Conservation (phyloP, 2,329 filamentous ascomycete species). For the Alternaria hordeiaustralica region DNA sequence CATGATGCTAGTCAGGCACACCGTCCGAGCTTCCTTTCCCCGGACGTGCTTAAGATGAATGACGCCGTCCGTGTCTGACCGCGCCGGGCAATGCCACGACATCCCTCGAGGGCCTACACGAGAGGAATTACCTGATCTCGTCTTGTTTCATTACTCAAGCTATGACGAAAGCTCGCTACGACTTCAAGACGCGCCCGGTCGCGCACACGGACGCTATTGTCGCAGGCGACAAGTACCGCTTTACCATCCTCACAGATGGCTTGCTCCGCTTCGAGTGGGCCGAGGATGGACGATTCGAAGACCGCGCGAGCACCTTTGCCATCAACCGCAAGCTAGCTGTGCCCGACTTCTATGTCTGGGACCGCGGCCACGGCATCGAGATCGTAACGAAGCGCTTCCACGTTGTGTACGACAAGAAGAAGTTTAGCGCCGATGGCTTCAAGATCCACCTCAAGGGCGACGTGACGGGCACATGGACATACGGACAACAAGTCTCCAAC, state of each 20-base stretch:
- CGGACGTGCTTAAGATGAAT: conserved; percentile 29
- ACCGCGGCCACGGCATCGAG: conserved; percentile 57
- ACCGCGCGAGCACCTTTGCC: conserved; percentile 68
- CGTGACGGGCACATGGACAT: conserved; percentile 60
- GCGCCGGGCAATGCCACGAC: conserved; percentile 26
- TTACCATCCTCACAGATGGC: conserved; percentile 64
- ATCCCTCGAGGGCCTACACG: conserved; percentile 9
- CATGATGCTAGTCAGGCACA: conserved; percentile 11
- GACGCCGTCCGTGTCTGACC: conserved; percentile 21
- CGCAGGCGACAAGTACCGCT: conserved; percentile 61
- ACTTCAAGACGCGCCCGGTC: conserved; percentile 53
- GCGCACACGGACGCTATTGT: conserved; percentile 57
- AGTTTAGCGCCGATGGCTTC: conserved; percentile 61
- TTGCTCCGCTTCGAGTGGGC: conserved; percentile 69
- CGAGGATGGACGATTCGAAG: conserved; percentile 65
- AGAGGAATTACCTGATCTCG: conserved; percentile 16
- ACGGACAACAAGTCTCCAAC: conserved; percentile 53
- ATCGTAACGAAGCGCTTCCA: conserved; percentile 64
- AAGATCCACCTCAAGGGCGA: conserved; percentile 53
- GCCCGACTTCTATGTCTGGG: conserved; percentile 57
- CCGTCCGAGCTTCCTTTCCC: conserved; percentile 30
- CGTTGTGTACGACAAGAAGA: conserved; percentile 64
- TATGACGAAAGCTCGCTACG: conserved; percentile 49
- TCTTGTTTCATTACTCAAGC: conserved; percentile 9
- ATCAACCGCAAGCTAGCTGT: conserved; percentile 59